A percentile compares a stretch with the other conserved stretches of the same genome.
phyloP scores from a whole-genome alignment of 2,329 filamentous ascomycete genomes.

The Dothideomycetes sp. region DNA sequence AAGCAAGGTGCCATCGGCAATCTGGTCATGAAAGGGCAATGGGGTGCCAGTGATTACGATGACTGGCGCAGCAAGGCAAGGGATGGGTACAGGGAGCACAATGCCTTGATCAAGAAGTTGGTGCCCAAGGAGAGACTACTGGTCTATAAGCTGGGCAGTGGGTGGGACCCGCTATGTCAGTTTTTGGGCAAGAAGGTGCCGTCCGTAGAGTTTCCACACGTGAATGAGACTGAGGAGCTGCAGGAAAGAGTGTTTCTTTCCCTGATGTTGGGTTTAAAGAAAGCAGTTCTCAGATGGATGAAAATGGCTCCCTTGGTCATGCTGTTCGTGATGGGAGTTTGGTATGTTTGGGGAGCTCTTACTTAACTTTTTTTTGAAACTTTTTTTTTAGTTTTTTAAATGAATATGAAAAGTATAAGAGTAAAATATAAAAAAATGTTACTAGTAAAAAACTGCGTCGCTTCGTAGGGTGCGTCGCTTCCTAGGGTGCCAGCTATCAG shows the following conservation, averaged over 20 bases:
- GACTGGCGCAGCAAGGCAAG: background rate
- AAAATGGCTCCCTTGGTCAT: background rate
- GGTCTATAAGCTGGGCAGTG: conserved; percentile 20
- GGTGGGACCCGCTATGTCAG: conserved; percentile 25
- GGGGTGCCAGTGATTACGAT: background rate
- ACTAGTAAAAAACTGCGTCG: too few relatives aligned
- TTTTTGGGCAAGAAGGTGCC: conserved; percentile 23
- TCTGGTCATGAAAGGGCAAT: background rate
- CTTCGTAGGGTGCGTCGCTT: too few relatives aligned
- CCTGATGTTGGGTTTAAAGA: background rate
- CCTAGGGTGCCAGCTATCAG: too few relatives aligned
- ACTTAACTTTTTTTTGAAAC: too few relatives aligned
- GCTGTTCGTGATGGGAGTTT: too few relatives aligned
- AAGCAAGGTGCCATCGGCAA: background rate
- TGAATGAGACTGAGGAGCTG: conserved; percentile 11
- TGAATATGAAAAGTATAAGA: too few relatives aligned
- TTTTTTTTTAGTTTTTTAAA: too few relatives aligned
- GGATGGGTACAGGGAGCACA: conserved; percentile 14
- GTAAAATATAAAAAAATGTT: too few relatives aligned
- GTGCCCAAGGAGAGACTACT: conserved; percentile 22
- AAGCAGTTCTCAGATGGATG: background rate
- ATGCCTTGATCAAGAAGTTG: conserved; percentile 16
- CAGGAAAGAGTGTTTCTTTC: background rate
- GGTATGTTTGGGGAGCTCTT: too few relatives aligned
- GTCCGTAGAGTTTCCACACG: conserved; percentile 18